A percentile compares a stretch with the other conserved stretches of the same genome.
Evolutionary conservation across 2,329 filamentous ascomycete genomes (phyloP).

Genomic region (Sclerotinia glacialis): DNA sequence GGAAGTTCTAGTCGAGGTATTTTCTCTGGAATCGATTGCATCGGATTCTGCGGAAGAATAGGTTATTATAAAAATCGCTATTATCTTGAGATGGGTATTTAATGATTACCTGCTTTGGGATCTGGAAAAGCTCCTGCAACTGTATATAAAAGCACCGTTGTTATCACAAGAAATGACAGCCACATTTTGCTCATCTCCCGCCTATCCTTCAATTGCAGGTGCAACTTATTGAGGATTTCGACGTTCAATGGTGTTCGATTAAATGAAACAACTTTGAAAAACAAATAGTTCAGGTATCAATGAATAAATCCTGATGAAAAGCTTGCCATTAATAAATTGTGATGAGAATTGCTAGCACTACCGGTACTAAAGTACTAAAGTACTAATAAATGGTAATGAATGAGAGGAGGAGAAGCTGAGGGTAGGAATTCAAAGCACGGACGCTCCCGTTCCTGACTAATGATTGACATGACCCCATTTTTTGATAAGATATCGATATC

Average conservation of each 20-base stretch:
- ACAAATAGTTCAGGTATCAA: neutral
- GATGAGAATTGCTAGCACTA: neutral
- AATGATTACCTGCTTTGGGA: neutral
- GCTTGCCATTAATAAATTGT: neutral
- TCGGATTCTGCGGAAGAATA: conserved; percentile 1
- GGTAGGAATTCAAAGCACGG: neutral
- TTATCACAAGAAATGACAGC: conserved; percentile 1
- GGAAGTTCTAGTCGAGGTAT: neutral
- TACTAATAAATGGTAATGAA: too few relatives aligned
- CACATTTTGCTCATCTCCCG: neutral
- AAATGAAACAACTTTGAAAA: neutral
- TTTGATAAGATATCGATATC: neutral
- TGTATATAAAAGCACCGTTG: conserved; percentile 4
- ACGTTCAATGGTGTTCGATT: neutral
- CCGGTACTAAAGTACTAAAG: too few relatives aligned
- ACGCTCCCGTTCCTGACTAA: conserved; percentile 16
- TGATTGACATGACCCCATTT: neutral
- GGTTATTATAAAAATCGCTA: neutral
- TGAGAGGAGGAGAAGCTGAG: neutral
- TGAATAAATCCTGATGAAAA: neutral
- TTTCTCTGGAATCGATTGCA: neutral
- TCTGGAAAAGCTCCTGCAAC: neutral
- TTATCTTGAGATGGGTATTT: too few relatives aligned
- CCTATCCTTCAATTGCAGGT: neutral
- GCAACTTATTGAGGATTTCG: neutral